Conservation (phyloP, 495 filamentous ascomycete genomes). For the Aspergillus avenaceus region DNA sequence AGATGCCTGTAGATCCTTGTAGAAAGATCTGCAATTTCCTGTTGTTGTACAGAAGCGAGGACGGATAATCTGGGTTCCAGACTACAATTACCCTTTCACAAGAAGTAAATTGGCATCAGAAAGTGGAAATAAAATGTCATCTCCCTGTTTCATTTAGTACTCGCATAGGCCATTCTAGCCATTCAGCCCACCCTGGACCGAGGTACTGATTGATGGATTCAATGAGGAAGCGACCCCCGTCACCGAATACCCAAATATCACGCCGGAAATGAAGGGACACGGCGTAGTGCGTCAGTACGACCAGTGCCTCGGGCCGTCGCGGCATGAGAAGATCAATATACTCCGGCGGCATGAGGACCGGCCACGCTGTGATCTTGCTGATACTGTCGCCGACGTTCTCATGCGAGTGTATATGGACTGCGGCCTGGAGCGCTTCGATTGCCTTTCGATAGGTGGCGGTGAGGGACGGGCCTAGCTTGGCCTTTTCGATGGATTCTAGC, state of each 20-base stretch:
- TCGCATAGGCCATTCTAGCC: slow-evolving; percentile 12
- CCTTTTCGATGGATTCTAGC: slow-evolving; percentile 4
- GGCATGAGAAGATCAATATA: slow-evolving; percentile 27
- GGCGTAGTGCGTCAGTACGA: slow-evolving; percentile 39
- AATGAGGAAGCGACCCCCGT: slow-evolving; percentile 11
- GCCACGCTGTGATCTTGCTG: slow-evolving; percentile 27
- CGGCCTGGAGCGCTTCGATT: slow-evolving; percentile 14
- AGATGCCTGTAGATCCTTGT: too few species aligned
- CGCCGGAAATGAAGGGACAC: slow-evolving; percentile 29
- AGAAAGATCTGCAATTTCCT: too few species aligned
- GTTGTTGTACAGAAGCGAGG: too few species aligned
- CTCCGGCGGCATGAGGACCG: slow-evolving; percentile 20
- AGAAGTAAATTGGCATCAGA: too few species aligned
- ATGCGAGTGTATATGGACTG: background rate
- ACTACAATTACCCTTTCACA: too few species aligned
- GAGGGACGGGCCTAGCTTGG: slow-evolving; percentile 6
- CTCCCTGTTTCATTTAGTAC: slow-evolving; percentile 15
- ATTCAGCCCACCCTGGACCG: slow-evolving; percentile 6
- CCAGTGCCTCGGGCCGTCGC: slow-evolving; percentile 35
- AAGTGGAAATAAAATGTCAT: too few species aligned
- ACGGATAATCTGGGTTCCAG: too few species aligned
- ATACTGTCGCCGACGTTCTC: background rate
- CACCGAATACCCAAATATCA: slow-evolving; percentile 33
- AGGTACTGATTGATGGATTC: slow-evolving; percentile 3
- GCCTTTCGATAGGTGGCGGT: slow-evolving; percentile 15